Percentiles rank a stretch among this genome's conserved stretches.
Evolutionary conservation across 176 grass and related monocot genomes (phyloP).

Genomic region (Zizania latifolia): DNA sequence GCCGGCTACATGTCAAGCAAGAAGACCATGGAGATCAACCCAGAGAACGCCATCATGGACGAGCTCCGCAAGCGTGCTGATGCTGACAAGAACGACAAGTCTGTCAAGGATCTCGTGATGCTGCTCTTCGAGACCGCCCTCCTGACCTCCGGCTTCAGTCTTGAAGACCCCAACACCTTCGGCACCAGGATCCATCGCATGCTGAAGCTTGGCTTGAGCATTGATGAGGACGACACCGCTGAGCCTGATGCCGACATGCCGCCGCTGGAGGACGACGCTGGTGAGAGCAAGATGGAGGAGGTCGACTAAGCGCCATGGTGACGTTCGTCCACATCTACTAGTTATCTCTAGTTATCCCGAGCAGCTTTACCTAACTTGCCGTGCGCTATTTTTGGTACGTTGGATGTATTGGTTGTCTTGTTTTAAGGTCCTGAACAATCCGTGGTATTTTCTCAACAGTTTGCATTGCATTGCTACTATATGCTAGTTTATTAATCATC

Average conservation of each 20-base stretch:
- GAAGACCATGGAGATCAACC: constrained; percentile 73
- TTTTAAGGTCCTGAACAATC: neutral
- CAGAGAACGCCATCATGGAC: constrained; percentile 56
- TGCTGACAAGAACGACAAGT: constrained; percentile 64
- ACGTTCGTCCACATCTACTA: neutral
- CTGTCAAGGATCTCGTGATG: constrained; percentile 76
- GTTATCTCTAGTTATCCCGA: neutral
- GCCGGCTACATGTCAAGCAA: constrained; percentile 55
- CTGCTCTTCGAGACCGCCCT: constrained; percentile 80
- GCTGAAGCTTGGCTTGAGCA: constrained; percentile 85
- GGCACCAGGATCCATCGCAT: constrained; percentile 82
- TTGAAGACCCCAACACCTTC: constrained; percentile 86
- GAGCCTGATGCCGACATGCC: constrained; percentile 54
- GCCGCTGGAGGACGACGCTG: constrained; percentile 51
- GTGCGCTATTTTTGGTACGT: neutral
- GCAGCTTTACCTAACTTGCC: neutral
- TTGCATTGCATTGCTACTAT: neutral
- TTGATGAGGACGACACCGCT: constrained; percentile 58
- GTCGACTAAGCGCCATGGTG: constrained; percentile 42
- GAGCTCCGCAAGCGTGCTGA: constrained; percentile 53
- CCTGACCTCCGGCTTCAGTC: constrained; percentile 84
- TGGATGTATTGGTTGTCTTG: neutral
- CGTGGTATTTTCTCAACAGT: neutral
- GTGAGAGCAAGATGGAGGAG: constrained; percentile 72
- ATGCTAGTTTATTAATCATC: neutral